phyloP scores from a whole-genome alignment of 148 eudicot genomes.

The Cornus florida region DNA sequence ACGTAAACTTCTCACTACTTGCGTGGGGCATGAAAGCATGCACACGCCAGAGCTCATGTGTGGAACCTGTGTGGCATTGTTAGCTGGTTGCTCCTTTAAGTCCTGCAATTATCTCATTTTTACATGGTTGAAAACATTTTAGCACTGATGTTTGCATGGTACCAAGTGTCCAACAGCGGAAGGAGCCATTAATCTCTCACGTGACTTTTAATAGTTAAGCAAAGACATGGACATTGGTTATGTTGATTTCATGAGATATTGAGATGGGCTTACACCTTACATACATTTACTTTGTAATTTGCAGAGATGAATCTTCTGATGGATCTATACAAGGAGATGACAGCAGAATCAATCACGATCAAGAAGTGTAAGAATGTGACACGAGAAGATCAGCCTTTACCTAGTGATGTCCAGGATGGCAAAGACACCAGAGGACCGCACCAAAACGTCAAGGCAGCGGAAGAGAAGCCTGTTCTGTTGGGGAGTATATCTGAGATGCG shows the following conservation, averaged over 20 bases:
- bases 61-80: no score
- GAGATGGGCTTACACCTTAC: conserved; percentile 6
- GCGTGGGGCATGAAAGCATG: no score
- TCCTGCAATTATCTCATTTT: background rate
- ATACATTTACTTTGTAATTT: conserved; percentile 4
- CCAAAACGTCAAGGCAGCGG: conserved; percentile 22
- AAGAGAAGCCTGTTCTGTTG: conserved; percentile 30
- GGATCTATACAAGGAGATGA: conserved; percentile 56
- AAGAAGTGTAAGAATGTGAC: conserved; percentile 28
- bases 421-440: conserved; percentile 16
- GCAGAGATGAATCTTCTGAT: conserved; percentile 61
- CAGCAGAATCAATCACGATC: conserved; percentile 28
- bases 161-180: no score
- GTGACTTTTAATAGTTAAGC: background rate
- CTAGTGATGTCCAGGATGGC: conserved; percentile 7
- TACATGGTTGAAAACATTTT: background rate
- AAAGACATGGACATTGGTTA: background rate
- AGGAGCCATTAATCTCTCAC: background rate
- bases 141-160: background rate
- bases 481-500: conserved; percentile 28
- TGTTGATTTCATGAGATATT: background rate
- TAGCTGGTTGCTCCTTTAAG: no score
- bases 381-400: conserved; percentile 13
- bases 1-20: no score
- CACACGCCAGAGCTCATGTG: no score